phyloP scores from a whole-genome alignment of 495 filamentous ascomycete genomes.

The Penicillium nucicola region DNA sequence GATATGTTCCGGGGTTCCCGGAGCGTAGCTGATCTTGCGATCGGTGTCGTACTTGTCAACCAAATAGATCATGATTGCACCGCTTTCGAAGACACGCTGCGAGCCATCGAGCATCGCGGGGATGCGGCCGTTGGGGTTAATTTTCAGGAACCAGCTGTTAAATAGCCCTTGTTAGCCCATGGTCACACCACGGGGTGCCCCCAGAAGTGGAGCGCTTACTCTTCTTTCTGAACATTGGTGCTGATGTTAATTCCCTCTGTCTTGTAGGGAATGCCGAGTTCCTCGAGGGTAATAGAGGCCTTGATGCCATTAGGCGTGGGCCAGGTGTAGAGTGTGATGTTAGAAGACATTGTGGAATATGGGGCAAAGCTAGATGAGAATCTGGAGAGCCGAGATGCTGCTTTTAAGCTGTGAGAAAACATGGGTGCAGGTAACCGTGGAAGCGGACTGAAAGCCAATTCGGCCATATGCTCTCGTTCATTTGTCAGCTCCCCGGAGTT shows the following conservation, averaged over 20 bases:
- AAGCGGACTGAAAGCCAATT: not conserved
- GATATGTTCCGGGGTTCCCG: conserved; percentile 38
- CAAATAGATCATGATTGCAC: conserved; percentile 47
- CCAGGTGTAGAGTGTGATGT: conserved; percentile 38
- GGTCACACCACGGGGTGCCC: not conserved
- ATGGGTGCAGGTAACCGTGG: conserved; percentile 4
- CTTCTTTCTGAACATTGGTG: conserved; percentile 69
- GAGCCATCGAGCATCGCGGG: conserved; percentile 57
- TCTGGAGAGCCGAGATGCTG: conserved; percentile 9
- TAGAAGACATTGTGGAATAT: conserved; percentile 22
- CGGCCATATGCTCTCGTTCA: not conserved
- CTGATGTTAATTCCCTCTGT: conserved; percentile 58
- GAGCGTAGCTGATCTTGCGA: conserved; percentile 40
- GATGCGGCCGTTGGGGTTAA: conserved; percentile 90
- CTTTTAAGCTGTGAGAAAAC: conserved; percentile 12
- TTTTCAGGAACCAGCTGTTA: conserved; percentile 69
- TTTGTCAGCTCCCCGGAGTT: conserved; percentile 5
- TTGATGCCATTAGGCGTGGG: conserved; percentile 52
- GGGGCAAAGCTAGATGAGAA: conserved; percentile 9
- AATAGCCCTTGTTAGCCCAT: not conserved
- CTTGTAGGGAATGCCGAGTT: conserved; percentile 67
- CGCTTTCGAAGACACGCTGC: conserved; percentile 46
- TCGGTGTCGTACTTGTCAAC: conserved; percentile 44
- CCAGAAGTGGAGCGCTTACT: conserved; percentile 40
- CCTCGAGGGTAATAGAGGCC: conserved; percentile 76